Evolutionary conservation across 2,329 filamentous ascomycete genomes (phyloP), one percentile per base, ranked within the genome.

Genomic region (Calonectria henricotiae): DNA sequence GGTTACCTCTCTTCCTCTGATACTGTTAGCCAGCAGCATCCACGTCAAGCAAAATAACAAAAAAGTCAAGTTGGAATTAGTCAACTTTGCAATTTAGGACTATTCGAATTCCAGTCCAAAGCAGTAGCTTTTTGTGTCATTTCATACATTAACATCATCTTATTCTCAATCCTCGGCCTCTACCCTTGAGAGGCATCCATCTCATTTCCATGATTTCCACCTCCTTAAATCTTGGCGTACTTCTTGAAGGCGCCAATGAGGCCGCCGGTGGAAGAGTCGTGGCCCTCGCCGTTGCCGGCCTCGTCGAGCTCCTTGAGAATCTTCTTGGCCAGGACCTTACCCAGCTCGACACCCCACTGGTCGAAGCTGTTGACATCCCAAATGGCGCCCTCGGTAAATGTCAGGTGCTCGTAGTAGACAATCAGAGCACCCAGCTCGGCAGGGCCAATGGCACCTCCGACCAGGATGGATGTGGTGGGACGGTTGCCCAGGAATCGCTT

Each of bases 291-390:
- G 77, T 89, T 90, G 71, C 90, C 93, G n/a, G 89, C 83, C 80
- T 92, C 89, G 75, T 98, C 95, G 69, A 99, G 89, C 88, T 99
- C 96, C 79, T 85, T 84, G 78, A 94, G 92, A 74, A 95, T 95
- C 86, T 94, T 95, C 91, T 96, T 98, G 72, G 96, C 96, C 75
- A 99, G 87, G 46, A 93, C 91, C 92, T 99, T 99, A 83, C 96
- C 96, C 72, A 99, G 88, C 89, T 99, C 96, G 51, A 99, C 96
- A 85, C 96, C 96, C 96, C 96, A 99, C 88, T 99, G 96, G 86
- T 99, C 96, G 82, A 98, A 99, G 80, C 92, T 95, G 90, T 99
- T 99, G 88, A 99, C 98, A 86, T 98, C 97, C 96, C 96, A 99
- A 82, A 99, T 89, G 63, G 95, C 96, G 79, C 96, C 96, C 86